Evolutionary conservation across 2,329 filamentous ascomycete genomes (phyloP).

Genomic region (Aureobasidium lini): DNA sequence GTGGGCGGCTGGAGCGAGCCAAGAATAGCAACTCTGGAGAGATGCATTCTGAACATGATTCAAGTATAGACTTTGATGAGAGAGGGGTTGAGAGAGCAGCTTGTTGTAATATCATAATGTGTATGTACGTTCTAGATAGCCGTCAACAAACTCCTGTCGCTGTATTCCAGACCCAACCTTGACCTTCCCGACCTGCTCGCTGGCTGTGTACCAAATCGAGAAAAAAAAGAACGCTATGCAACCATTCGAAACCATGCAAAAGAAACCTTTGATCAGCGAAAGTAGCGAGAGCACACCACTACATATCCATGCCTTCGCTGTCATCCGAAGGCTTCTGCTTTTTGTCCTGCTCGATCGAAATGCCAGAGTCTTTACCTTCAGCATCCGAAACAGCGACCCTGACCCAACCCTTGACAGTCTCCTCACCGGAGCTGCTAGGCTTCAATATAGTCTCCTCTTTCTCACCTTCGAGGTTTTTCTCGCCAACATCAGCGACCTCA

Average conservation of each 20-base stretch:
- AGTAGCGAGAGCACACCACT: background rate
- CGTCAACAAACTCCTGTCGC: background rate
- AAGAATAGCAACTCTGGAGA: slow-evolving; percentile 1
- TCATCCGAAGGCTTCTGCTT: slow-evolving; percentile 15
- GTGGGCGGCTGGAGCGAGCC: background rate
- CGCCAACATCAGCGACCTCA: slow-evolving; percentile 35
- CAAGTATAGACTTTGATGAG: no score
- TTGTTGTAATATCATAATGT: background rate
- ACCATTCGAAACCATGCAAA: background rate
- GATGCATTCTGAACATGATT: no score
- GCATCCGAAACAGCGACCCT: slow-evolving; percentile 6
- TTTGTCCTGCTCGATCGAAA: slow-evolving; percentile 23
- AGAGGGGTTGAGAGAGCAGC: background rate
- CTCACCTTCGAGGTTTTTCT: slow-evolving; percentile 32
- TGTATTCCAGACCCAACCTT: background rate
- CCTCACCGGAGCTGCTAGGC: slow-evolving; percentile 3
- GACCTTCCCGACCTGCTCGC: background rate
- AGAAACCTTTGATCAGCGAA: background rate
- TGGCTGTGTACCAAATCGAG: background rate
- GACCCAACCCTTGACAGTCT: slow-evolving; percentile 13
- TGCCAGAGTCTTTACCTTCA: slow-evolving; percentile 14
- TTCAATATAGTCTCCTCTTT: slow-evolving; percentile 20
- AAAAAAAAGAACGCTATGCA: background rate
- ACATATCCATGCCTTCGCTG: slow-evolving; percentile 16
- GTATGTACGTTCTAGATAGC: background rate